Evolutionary conservation across 2,329 filamentous ascomycete species (phyloP), one percentile per base, ranked within the genome.

Genomic region (Beauveria pseudobassiana): DNA sequence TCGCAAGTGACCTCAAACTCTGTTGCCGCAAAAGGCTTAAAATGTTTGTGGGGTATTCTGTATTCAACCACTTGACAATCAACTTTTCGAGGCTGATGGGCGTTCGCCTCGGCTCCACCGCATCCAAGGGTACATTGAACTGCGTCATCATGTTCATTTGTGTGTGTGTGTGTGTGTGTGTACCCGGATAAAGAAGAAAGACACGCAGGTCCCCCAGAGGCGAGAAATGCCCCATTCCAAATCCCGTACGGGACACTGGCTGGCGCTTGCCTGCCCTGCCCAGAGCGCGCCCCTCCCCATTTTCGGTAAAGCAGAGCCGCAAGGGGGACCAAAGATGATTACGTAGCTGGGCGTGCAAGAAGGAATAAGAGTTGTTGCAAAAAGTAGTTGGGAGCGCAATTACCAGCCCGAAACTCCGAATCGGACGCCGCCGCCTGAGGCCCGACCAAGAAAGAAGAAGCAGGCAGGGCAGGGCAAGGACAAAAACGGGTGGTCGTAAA

Each of bases 371-470:
- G 14, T 14, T 34, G 10, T 34, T 34, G 10, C 1, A 38, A 46
- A 14, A 22, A 22, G 12, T 7, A 8, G 16, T 43, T 22, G 20
- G n/a, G 12, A n/a, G n/a, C 24, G n/a, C 7, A n/a, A 28, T 49
- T 43, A 24, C 34, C 24, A 24, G 24, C 18, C 43, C 22, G 22
- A 24, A 24, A 24, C 22, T 24, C 22, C 22, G 22, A 24, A 24
- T 49, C 58, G 58, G 58, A 61, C 58, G 49, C 50, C 58, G 58
- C 58, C 58, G 58, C 49, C 59, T 50, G 59, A 54, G 38, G 40
- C 28, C 28, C 49, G 49, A 45, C 18, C 22, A 34, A 51, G 5
- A 12, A 9, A 20, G 0, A 20, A 12, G 24, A n/a, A 42, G 20
- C 20, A 24, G 12, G 16, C 28, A 9, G 28, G 28, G 30, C 30